Conservation (phyloP, 768 basidiomycete species). For the Boletus subcaerulescens region DNA sequence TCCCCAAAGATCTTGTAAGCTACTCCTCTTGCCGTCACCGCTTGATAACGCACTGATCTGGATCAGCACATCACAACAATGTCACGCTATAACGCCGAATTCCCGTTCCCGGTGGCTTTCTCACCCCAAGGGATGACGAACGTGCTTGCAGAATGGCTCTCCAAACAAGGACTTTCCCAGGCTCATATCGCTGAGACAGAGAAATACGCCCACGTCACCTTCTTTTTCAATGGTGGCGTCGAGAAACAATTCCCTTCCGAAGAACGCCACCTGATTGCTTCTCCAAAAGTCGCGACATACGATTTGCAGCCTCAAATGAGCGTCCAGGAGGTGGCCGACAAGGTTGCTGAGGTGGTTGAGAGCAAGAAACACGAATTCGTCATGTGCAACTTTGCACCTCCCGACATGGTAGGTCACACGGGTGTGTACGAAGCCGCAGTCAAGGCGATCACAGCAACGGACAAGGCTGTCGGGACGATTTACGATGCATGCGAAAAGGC, state of each 20-base stretch:
- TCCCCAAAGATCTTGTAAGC: constrained; percentile 79
- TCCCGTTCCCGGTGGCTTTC: constrained; percentile 87
- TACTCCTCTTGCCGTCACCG: background rate
- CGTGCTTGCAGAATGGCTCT: constrained; percentile 90
- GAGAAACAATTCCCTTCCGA: constrained; percentile 88
- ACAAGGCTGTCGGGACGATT: constrained; percentile 84
- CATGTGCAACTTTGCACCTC: constrained; percentile 98
- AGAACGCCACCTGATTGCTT: constrained; percentile 83
- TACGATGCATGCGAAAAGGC: constrained; percentile 82
- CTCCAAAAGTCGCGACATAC: constrained; percentile 93
- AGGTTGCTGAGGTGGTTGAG: constrained; percentile 84
- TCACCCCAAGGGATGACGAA: constrained; percentile 94
- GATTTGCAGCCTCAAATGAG: constrained; percentile 91
- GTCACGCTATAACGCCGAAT: constrained; percentile 90
- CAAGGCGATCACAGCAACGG: constrained; percentile 82
- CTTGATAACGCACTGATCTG: background rate
- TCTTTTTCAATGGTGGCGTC: constrained; percentile 97
- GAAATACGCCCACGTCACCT: constrained; percentile 96
- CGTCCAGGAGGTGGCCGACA: constrained; percentile 83
- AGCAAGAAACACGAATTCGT: constrained; percentile 76
- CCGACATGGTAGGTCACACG: constrained; percentile 97
- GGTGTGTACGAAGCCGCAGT: constrained; percentile 91
- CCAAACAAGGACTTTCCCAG: constrained; percentile 75
- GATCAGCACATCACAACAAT: constrained; percentile 83
- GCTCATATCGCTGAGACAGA: constrained; percentile 97